Conservation (phyloP, 1,139 yeast species). For the Hyphopichia fennica region DNA sequence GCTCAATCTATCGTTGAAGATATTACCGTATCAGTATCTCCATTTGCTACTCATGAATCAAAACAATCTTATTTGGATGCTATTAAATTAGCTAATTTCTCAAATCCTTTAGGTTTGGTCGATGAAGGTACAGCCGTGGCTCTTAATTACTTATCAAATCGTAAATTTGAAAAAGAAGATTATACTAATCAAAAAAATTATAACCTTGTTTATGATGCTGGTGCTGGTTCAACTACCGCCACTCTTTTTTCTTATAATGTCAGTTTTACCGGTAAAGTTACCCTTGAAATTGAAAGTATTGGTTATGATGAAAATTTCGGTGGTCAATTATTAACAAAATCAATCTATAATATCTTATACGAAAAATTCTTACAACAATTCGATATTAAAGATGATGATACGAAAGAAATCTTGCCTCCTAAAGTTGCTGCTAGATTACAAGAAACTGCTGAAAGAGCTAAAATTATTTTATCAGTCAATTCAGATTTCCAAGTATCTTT, state of each 20-base stretch:
- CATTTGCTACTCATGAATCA: constrained; percentile 62
- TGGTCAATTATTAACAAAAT: constrained; percentile 70
- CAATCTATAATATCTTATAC: constrained; percentile 59
- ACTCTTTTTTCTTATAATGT: constrained; percentile 69
- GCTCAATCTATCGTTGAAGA: constrained; percentile 52
- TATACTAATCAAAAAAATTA: constrained; percentile 47
- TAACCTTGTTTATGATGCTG: constrained; percentile 83
- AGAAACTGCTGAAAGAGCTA: constrained; percentile 86
- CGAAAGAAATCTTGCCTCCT: constrained; percentile 38
- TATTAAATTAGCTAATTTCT: constrained; percentile 66
- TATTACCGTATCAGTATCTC: constrained; percentile 76
- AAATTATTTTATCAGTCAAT: constrained; percentile 83
- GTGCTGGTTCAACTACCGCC: constrained; percentile 89
- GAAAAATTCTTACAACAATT: constrained; percentile 54
- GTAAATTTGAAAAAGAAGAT: constrained; percentile 38
- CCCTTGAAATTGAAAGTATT: constrained; percentile 67
- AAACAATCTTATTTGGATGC: constrained; percentile 75
- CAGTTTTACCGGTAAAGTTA: constrained; percentile 37
- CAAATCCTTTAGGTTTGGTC: constrained; percentile 62
- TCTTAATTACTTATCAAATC: constrained; percentile 63
- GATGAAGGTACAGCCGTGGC: constrained; percentile 94
- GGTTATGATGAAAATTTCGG: constrained; percentile 69
- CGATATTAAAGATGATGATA: constrained; percentile 29
- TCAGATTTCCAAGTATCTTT: constrained; percentile 69
- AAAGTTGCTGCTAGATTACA: constrained; percentile 68